phyloP scores from a whole-genome alignment of 2,329 filamentous ascomycete species.

The Pseudogymnoascus sp. region DNA sequence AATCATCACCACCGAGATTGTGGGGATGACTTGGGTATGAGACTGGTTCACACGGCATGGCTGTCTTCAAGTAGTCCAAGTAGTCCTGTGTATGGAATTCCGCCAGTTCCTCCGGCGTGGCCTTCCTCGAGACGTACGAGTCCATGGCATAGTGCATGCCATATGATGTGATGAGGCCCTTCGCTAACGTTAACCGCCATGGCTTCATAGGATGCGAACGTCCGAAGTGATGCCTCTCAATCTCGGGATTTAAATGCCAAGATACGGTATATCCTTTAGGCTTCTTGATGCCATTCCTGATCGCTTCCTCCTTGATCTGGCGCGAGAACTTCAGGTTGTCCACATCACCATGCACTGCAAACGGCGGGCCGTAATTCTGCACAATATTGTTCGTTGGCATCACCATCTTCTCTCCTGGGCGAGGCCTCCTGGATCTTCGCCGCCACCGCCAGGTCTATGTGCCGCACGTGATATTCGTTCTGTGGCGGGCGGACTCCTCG shows the following conservation, averaged over 20 bases:
- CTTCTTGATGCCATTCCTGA: constrained; percentile 61
- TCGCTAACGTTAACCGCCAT: constrained; percentile 91
- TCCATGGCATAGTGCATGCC: constrained; percentile 97
- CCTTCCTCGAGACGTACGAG: constrained; percentile 74
- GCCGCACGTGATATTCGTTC: background rate
- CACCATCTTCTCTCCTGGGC: constrained; percentile 19
- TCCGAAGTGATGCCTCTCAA: constrained; percentile 95
- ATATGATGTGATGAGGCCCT: constrained; percentile 88
- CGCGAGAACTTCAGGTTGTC: constrained; percentile 21
- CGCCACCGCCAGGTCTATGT: background rate
- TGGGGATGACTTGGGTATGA: constrained; percentile 57
- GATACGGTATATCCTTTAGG: constrained; percentile 87
- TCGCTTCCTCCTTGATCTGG: constrained; percentile 22
- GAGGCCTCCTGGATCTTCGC: constrained; percentile 1
- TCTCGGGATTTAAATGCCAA: constrained; percentile 89
- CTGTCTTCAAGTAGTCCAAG: constrained; percentile 73
- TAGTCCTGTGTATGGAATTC: constrained; percentile 86
- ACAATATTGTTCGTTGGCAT: constrained; percentile 23
- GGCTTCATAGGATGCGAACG: constrained; percentile 98
- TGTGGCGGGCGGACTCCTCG: background rate
- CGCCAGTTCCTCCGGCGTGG: constrained; percentile 78
- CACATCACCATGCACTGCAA: constrained; percentile 22
- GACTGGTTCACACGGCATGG: constrained; percentile 55
- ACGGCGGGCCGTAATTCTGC: constrained; percentile 25
- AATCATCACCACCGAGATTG: constrained; percentile 86